phyloP scores from a whole-genome alignment of 441 rosid genomes.

The Populus hybrid region DNA sequence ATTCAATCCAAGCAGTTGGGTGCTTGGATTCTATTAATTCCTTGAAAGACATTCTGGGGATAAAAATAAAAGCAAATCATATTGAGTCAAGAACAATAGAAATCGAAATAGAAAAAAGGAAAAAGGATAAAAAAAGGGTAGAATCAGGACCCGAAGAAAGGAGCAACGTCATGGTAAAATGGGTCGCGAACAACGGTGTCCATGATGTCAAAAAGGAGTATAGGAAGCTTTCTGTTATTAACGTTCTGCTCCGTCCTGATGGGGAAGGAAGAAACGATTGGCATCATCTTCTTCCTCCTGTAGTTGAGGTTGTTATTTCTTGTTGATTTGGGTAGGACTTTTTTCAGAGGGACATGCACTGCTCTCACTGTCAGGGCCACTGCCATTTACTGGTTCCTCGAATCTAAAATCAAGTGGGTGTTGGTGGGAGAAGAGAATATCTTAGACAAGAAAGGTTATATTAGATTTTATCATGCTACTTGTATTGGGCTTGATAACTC shows the following conservation, averaged over 20 bases:
- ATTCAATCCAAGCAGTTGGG: constrained; percentile 84
- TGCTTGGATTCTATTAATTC: constrained; percentile 73
- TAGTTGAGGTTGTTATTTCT: constrained; percentile 12
- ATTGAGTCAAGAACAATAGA: background rate
- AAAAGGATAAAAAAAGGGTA: background rate
- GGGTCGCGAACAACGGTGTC: constrained; percentile 96
- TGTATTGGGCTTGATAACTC: background rate
- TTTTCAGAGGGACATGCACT: constrained; percentile 7
- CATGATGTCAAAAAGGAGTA: constrained; percentile 85
- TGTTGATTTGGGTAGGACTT: constrained; percentile 9
- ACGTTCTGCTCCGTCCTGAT: background rate
- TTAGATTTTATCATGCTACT: background rate
- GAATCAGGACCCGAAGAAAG: constrained; percentile 57
- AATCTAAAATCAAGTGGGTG: background rate
- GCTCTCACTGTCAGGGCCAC: constrained; percentile 6
- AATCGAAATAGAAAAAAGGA: no score
- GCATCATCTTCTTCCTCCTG: constrained; percentile 1
- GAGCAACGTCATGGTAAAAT: constrained; percentile 73
- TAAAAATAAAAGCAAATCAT: background rate
- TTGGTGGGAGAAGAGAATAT: background rate
- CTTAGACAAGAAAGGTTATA: background rate
- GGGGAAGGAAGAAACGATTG: background rate
- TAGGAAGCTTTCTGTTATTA: constrained; percentile 50
- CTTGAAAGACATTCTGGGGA: constrained; percentile 70
- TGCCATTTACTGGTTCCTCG: constrained; percentile 15